phyloP scores from a whole-genome alignment of 1,284 basidiomycete genomes.

The Neolentinus lepideus region DNA sequence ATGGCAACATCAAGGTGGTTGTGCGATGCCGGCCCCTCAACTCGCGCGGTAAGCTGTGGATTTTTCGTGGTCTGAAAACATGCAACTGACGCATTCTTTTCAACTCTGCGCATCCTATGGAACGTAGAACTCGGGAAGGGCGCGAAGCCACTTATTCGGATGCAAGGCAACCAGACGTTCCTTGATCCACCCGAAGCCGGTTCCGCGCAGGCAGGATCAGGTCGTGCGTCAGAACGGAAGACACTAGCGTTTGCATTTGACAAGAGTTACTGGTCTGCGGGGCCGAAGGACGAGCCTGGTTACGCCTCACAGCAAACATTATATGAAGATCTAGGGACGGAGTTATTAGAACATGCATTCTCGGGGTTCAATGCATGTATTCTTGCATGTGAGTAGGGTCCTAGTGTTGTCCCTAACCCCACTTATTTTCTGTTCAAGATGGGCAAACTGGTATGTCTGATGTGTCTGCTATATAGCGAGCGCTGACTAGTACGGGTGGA shows the following conservation, averaged over 20 bases:
- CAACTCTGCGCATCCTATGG: not conserved
- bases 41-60: conserved; percentile 63
- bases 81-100: not conserved
- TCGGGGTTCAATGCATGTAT: conserved; percentile 98
- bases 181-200: conserved; percentile 83
- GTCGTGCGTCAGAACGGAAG: conserved; percentile 82
- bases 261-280: conserved; percentile 95
- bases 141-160: conserved; percentile 86
- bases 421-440: conserved; percentile 36
- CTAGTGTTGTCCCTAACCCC: conserved; percentile 4
- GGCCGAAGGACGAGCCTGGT: conserved; percentile 75
- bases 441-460: conserved; percentile 75
- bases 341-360: conserved; percentile 92
- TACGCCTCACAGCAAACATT: conserved; percentile 93
- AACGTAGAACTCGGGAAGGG: conserved; percentile 80
- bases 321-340: conserved; percentile 92
- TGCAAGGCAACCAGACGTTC: conserved; percentile 89
- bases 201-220: conserved; percentile 43
- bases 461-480: not conserved
- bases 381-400: conserved; percentile 77
- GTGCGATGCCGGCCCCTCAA: conserved; percentile 96
- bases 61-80: not conserved
- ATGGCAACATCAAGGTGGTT: conserved; percentile 94
- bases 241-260: conserved; percentile 89
- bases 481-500: conserved; percentile 5